Percentiles rank a stretch among this genome's conserved stretches.
phyloP scores from a whole-genome alignment of 2,329 filamentous ascomycete species.

The Neoascochyta sp. region DNA sequence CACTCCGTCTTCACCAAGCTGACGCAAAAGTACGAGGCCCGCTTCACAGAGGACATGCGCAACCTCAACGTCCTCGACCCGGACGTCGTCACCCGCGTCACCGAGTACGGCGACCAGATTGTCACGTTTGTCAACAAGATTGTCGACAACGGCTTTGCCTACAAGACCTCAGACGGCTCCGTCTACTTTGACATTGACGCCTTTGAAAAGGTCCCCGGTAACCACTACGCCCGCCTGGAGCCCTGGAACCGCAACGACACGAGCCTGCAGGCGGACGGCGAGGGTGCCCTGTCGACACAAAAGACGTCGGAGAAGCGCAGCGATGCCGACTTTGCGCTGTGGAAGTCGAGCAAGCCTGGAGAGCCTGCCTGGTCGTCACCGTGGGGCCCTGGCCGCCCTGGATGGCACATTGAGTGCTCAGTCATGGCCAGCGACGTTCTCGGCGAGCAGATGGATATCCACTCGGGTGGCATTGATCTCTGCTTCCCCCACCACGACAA shows the following conservation, averaged over 20 bases:
- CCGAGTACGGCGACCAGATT: slow-evolving; percentile 85
- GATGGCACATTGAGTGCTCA: slow-evolving; percentile 97
- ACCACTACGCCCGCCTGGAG: slow-evolving; percentile 79
- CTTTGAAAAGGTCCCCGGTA: slow-evolving; percentile 73
- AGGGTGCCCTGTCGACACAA: slow-evolving; percentile 66
- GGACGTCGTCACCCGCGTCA: slow-evolving; percentile 82
- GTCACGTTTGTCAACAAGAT: slow-evolving; percentile 79
- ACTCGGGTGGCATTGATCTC: slow-evolving; percentile 88
- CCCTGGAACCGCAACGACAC: slow-evolving; percentile 84
- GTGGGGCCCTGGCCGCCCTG: slow-evolving; percentile 84
- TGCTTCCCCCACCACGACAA: slow-evolving; percentile 78
- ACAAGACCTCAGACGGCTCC: slow-evolving; percentile 69
- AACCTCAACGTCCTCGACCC: slow-evolving; percentile 80
- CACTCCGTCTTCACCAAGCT: slow-evolving; percentile 82
- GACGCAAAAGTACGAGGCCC: slow-evolving; percentile 79
- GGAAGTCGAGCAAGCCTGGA: slow-evolving; percentile 88
- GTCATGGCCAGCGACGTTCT: slow-evolving; percentile 92
- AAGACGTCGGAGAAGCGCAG: slow-evolving; percentile 65
- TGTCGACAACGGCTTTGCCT: slow-evolving; percentile 81
- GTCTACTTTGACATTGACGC: slow-evolving; percentile 91
- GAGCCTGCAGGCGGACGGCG: slow-evolving; percentile 79
- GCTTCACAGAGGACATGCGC: slow-evolving; percentile 85
- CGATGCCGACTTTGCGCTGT: slow-evolving; percentile 82
- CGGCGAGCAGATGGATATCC: slow-evolving; percentile 82
- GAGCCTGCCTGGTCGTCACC: slow-evolving; percentile 86